These are phyloP conservation scores for Trichoderma sp. DNA, from an alignment of 2,329 filamentous ascomycete genomes.

Conservation along the genomic window DNA sequence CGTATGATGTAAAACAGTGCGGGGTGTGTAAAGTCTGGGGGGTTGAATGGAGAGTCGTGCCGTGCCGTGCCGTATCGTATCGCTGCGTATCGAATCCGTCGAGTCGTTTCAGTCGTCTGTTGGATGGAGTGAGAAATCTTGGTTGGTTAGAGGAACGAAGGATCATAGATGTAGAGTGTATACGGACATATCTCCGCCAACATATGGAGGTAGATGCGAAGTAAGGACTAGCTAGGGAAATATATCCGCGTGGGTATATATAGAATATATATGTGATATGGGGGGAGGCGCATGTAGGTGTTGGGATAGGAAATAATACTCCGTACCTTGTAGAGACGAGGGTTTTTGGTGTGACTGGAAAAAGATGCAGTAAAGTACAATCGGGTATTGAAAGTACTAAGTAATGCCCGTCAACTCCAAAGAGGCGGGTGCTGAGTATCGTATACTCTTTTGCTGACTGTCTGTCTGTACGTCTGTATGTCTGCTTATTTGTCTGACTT, in stretches of 20 bases:
- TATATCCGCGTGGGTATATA: neutral
- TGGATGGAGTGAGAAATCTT: neutral
- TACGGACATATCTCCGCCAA: neutral
- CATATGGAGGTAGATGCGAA: neutral
- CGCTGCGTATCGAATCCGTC: neutral
- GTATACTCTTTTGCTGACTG: neutral
- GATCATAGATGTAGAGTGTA: neutral
- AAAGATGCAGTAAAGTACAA: neutral
- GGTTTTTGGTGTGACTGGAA: neutral
- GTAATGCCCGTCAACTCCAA: neutral
- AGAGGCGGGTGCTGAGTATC: neutral
- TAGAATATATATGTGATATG: neutral
- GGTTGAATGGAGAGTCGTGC: neutral
- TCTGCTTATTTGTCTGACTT: neutral
- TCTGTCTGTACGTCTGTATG: neutral
- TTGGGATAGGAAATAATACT: neutral
- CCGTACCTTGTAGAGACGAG: neutral
- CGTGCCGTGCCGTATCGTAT: neutral
- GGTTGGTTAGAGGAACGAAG: neutral
- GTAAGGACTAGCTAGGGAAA: neutral
- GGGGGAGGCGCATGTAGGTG: neutral
- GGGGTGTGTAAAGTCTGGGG: neutral
- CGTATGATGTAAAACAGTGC: slow-evolving; percentile 7
- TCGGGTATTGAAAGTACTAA: neutral
- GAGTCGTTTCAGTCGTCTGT: neutral